Evolutionary conservation across 1,284 basidiomycete species (phyloP), one percentile per base, ranked within the genome.

Genomic region (Trichosporon sp.): DNA sequence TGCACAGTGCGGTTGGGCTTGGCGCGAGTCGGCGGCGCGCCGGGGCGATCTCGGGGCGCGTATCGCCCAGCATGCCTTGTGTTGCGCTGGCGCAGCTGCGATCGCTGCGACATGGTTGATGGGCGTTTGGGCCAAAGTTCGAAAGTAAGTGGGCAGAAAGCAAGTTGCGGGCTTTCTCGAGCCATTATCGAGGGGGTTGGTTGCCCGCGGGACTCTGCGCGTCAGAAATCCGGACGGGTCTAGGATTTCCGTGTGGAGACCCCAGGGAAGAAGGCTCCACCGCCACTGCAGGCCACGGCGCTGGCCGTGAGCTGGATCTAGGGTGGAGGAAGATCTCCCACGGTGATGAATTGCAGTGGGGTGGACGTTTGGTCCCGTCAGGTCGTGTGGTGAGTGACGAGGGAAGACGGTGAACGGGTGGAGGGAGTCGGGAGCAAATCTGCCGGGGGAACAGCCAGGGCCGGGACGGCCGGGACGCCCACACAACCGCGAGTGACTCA

Each of bases 1-100:
- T 81, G 78, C 1, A 80, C 59, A 4, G 72, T 66, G 8, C 80
- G 77, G 35, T 77, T 78, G 2, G 79, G 73, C 1, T 73, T 73
- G 6, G 56, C 65, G 1, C 37, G 59, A 38, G 75, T 73, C 4
- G 71, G 71, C 5, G 74, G 74, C 6, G 70, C 59, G 32, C 59
- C 59, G 16, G 31, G 59, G 59, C 59, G 59, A 31, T 63, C 59
- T 1, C 16, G 11, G 31, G 59, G 59, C 4, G 59, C 59, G 32
- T 63, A 63, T 4, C 59, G 59, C 14, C 59, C 59, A 3, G 59
- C 59, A 14, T 63, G 59, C 35, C 59, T 32, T 4, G 43, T 10
- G 21, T 67, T 72, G 59, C 69, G 69, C 66, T 74, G 70, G n/a
- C 73, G 64, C 26, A 70, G 51, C 5, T 46, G 56, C 16, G 67